Evolutionary conservation across 1,284 basidiomycete genomes (phyloP), one percentile per base, ranked within the genome.

Genomic region (Cronartium quercuum): DNA sequence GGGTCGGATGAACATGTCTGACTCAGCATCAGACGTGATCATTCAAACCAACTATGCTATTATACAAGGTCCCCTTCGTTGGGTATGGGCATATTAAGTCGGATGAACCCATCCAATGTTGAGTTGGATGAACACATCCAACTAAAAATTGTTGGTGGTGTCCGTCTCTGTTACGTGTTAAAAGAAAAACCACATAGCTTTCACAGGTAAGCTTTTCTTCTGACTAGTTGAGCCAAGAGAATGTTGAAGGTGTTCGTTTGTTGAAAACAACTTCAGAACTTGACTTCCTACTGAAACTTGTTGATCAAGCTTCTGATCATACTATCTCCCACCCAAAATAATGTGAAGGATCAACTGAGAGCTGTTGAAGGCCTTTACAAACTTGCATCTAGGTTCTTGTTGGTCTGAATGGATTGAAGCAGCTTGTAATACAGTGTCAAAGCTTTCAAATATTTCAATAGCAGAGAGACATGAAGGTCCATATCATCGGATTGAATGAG

Each of bases 401-500:
- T n/a, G 42, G 42, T 44, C 2, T n/a, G 42, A 44, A 44, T 44
- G 42, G n/a, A 44, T 44, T 44, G 42, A 44, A 44, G 42, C 42
- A 12, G 42, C 42, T 44, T n/a, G 42, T 44, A 44, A n/a, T 12
- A 44, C 41, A 21, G 37, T 57, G 7, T 69, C 60, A 24, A 41
- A 69, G n/a, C 67, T 69, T 40, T 69, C 38, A 44, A 69, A 69
- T 41, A 44, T 69, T 18, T 69, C 67, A 61, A 57, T 61, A 7
- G 67, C 6, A 69, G 61, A 58, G 15, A 61, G 38, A 18, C 37
- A 24, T 5, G 67, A 37, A 9, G 55, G 55, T 2, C 55, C 67
- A 61, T 61, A 61, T 0, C 40, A 41, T 62, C 24, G 1, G 12
- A 81, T 76, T 24, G 80, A 78, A 6, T 71, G 57, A 9, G 75